A percentile compares a stretch with the other conserved stretches of the same genome.
Evolutionary conservation across 495 filamentous ascomycete species (phyloP).

Genomic region (Penicillium desertorum): DNA sequence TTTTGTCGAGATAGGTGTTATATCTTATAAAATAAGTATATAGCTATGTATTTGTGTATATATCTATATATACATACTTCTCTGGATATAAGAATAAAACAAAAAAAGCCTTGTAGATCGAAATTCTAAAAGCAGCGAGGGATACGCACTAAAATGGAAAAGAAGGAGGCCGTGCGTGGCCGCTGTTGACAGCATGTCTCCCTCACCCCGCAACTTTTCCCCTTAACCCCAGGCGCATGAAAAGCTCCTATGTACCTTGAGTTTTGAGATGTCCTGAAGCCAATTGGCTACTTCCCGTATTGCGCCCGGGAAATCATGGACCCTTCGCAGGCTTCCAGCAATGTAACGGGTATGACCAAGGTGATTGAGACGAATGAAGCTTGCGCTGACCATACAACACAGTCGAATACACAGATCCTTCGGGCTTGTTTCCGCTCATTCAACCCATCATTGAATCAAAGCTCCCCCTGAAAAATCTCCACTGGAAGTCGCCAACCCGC

Average conservation of each 20-base stretch:
- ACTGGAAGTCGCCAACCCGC: conserved; percentile 92
- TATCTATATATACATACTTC: background rate
- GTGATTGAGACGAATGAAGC: conserved; percentile 1
- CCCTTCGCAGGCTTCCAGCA: conserved; percentile 49
- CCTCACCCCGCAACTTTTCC: conserved; percentile 12
- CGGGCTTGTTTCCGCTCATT: conserved; percentile 78
- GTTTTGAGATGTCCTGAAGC: conserved; percentile 30
- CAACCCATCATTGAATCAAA: conserved; percentile 71
- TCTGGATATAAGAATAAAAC: background rate
- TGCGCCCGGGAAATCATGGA: conserved; percentile 46
- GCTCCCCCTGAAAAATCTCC: conserved; percentile 86
- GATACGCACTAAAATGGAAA: conserved; percentile 11
- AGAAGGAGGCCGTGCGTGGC: conserved; percentile 11
- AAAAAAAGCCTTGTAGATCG: conserved; percentile 8
- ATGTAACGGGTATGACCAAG: conserved; percentile 48
- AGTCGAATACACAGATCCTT: conserved; percentile 83
- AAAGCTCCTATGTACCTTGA: conserved; percentile 5
- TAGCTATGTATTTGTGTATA: too few species aligned
- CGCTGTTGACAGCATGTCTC: conserved; percentile 14
- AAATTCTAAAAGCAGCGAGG: conserved; percentile 8
- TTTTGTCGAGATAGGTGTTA: background rate
- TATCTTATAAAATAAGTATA: too few species aligned
- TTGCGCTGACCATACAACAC: conserved; percentile 12
- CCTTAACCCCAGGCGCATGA: conserved; percentile 2
- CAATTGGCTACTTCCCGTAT: conserved; percentile 31